Conservation (phyloP, 2,329 filamentous ascomycete genomes). For the Colletotrichum eremochloae region DNA sequence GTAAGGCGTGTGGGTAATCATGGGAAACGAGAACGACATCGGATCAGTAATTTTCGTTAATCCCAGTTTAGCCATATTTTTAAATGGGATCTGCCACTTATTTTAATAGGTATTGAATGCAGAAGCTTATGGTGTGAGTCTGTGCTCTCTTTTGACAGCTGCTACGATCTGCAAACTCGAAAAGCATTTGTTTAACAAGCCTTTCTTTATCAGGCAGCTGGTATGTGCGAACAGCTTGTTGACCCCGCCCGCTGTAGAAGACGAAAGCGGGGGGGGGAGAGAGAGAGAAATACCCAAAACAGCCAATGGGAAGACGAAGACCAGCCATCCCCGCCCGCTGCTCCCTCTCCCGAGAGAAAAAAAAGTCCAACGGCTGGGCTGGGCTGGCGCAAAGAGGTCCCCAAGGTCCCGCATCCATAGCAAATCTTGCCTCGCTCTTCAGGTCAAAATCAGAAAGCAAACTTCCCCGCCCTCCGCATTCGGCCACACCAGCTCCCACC, state of each 20-base stretch:
- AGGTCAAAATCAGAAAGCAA: constrained; percentile 39
- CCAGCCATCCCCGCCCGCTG: constrained; percentile 14
- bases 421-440: constrained; percentile 42
- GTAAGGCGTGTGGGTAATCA: constrained; percentile 21
- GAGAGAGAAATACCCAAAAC: too few relatives aligned
- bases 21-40: constrained; percentile 30
- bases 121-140: constrained; percentile 15
- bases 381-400: constrained; percentile 35
- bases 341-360: not conserved
- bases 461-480: constrained; percentile 43
- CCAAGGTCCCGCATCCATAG: constrained; percentile 28
- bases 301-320: constrained; percentile 21
- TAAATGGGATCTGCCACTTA: constrained; percentile 5
- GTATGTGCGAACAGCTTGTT: constrained; percentile 35
- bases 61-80: constrained; percentile 13
- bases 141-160: constrained; percentile 28
- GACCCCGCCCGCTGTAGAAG: constrained; percentile 34
- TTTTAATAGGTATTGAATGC: not conserved
- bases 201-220: constrained; percentile 23
- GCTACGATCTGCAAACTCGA: constrained; percentile 5
- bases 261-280: constrained; percentile 12
- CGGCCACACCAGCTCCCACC: constrained; percentile 40
- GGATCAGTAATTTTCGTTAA: constrained; percentile 17
- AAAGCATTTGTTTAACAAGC: not conserved
- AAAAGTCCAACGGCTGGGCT: constrained; percentile 25